Percentiles rank a stretch among this genome's conserved stretches.
These are phyloP conservation scores for Suillus sp. DNA, from an alignment of 768 basidiomycete genomes.

Conservation along the genomic window DNA sequence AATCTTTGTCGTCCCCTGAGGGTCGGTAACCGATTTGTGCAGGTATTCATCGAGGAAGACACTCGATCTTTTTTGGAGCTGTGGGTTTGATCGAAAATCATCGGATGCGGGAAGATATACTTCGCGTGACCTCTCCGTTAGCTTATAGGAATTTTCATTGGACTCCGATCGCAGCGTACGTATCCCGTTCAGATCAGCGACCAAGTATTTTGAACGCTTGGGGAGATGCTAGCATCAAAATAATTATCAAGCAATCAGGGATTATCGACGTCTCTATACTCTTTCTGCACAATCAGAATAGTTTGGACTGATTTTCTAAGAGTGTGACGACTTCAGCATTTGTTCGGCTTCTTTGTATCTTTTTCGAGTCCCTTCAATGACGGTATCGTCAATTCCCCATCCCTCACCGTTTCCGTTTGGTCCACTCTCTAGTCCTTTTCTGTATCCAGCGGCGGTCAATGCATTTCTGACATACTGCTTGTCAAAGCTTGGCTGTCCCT, in stretches of 20 bases:
- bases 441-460: conserved; percentile 73
- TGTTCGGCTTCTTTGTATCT: conserved; percentile 81
- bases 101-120: conserved; percentile 70
- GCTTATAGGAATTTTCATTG: conserved; percentile 69
- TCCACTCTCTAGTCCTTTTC: conserved; percentile 78
- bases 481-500: conserved; percentile 87
- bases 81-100: conserved; percentile 12
- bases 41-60: background rate
- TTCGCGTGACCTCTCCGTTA: conserved; percentile 69
- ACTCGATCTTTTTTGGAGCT: background rate
- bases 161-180: conserved; percentile 61
- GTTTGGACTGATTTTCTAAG: background rate
- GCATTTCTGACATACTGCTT: conserved; percentile 96
- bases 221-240: conserved; percentile 36
- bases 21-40: background rate
- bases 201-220: conserved; percentile 66
- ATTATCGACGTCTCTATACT: conserved; percentile 24
- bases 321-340: conserved; percentile 43
- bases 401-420: conserved; percentile 68
- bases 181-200: conserved; percentile 68
- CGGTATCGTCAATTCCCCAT: conserved; percentile 74
- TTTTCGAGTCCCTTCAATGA: conserved; percentile 74
- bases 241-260: background rate
- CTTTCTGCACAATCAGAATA: background rate
- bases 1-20: background rate